Percentiles rank a stretch among this genome's conserved stretches.
Conservation (phyloP, 148 eudicot species). For the Gaultheria prostrata region DNA sequence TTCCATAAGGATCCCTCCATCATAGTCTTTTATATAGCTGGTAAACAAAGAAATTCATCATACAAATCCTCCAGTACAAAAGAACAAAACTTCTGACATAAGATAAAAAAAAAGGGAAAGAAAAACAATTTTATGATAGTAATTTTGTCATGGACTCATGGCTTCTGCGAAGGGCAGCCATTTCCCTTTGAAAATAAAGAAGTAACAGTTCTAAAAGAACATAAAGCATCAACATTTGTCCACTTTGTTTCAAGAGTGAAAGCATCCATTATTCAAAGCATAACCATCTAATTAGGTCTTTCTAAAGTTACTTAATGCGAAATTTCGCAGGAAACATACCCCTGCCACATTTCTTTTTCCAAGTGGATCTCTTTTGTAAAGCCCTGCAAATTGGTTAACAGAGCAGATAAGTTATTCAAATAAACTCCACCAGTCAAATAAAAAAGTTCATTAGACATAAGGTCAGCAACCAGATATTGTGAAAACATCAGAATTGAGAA, state of each 20-base stretch:
- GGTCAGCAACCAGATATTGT: not conserved
- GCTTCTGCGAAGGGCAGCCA: too few species aligned
- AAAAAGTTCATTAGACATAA: not conserved
- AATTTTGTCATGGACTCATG: too few species aligned
- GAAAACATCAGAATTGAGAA: too few species aligned
- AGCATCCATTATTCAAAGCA: not conserved
- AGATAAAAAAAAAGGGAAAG: not conserved
- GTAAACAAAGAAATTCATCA: not conserved
- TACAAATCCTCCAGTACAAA: not conserved
- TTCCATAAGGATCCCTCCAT: conserved; percentile 98
- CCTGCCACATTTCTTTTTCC: too few species aligned
- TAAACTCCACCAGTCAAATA: not conserved
- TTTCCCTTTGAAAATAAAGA: too few species aligned
- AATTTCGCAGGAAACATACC: too few species aligned
- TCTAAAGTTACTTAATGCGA: too few species aligned
- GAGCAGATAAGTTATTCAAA: too few species aligned
- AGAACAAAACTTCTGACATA: not conserved
- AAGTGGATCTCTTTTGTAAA: too few species aligned
- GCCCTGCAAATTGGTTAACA: too few species aligned
- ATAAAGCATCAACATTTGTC: not conserved
- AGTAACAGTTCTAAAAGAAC: not conserved
- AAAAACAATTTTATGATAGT: not conserved
- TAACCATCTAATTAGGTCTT: too few species aligned
- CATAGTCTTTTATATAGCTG: conserved; percentile 97
- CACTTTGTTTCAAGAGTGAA: not conserved